Evolutionary conservation across 176 grass and related monocot genomes (phyloP).

Genomic region (Thinopyrum elongatum): DNA sequence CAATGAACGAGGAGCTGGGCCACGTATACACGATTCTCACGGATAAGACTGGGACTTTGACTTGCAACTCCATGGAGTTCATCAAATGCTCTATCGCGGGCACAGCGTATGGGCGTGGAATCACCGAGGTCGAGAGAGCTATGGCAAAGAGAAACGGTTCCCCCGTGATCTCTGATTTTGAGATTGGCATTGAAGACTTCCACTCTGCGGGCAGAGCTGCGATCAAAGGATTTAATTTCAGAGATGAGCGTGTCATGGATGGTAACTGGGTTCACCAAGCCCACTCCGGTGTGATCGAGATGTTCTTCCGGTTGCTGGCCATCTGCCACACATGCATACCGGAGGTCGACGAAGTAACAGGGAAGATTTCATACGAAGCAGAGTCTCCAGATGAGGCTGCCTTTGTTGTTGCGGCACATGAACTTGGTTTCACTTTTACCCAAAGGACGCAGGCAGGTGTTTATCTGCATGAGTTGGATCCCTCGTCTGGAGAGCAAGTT

Average conservation of each 20-base stretch:
- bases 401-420: constrained; percentile 75
- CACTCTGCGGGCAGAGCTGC: constrained; percentile 6
- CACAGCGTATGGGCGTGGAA: constrained; percentile 61
- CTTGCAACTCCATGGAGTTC: constrained; percentile 96
- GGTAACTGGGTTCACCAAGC: constrained; percentile 67
- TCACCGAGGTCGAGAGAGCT: constrained; percentile 76
- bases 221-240: constrained; percentile 88
- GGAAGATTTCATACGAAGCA: constrained; percentile 77
- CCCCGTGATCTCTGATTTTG: constrained; percentile 27
- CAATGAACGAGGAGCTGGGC: constrained; percentile 81
- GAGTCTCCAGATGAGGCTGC: constrained; percentile 93
- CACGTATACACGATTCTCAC: constrained; percentile 88
- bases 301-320: constrained; percentile 65
- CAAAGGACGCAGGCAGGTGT: constrained; percentile 63
- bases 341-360: constrained; percentile 61
- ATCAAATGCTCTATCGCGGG: constrained; percentile 90
- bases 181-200: background rate
- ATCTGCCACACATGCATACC: constrained; percentile 92
- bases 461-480: constrained; percentile 64
- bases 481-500: constrained; percentile 40
- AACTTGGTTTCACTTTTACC: constrained; percentile 83
- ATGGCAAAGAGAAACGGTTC: constrained; percentile 64
- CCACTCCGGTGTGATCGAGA: constrained; percentile 44
- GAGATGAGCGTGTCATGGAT: constrained; percentile 72
- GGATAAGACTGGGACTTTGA: constrained; percentile 92